Percentiles rank a stretch among this genome's conserved stretches.
Evolutionary conservation across 441 rosid species (phyloP).

Genomic region (Jatropha multifida): DNA sequence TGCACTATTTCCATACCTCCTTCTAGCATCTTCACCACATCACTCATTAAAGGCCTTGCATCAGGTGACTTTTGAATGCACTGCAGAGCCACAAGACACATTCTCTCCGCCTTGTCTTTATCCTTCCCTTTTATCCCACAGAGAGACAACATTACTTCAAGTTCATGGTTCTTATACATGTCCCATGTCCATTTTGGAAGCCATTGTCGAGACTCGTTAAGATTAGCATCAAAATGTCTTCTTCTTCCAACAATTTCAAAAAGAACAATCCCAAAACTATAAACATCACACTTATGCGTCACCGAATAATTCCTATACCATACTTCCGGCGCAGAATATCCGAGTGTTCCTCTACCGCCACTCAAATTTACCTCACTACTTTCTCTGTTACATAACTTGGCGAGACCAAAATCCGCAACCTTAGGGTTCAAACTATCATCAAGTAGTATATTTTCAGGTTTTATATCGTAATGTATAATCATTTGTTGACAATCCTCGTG

Average conservation of each 20-base stretch:
- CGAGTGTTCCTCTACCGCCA: slow-evolving; percentile 23
- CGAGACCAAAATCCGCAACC: slow-evolving; percentile 33
- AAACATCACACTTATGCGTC: slow-evolving; percentile 34
- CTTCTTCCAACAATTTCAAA: slow-evolving; percentile 27
- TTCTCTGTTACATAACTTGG: slow-evolving; percentile 26
- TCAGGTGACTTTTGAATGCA: slow-evolving; percentile 22
- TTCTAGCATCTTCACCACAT: slow-evolving; percentile 30
- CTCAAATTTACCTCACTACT: slow-evolving; percentile 4
- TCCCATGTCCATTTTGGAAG: slow-evolving; percentile 27
- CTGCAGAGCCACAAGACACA: slow-evolving; percentile 17
- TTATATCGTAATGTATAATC: slow-evolving; percentile 28
- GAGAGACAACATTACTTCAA: slow-evolving; percentile 5
- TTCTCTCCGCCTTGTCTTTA: slow-evolving; percentile 12
- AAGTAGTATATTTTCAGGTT: slow-evolving; percentile 29
- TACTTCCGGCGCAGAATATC: slow-evolving; percentile 26
- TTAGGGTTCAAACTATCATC: slow-evolving; percentile 20
- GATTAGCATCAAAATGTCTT: slow-evolving; percentile 14
- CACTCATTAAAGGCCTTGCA: slow-evolving; percentile 27
- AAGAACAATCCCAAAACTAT: slow-evolving; percentile 32
- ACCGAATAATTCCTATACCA: slow-evolving; percentile 1
- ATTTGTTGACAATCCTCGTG: slow-evolving; percentile 29
- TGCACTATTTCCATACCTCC: slow-evolving; percentile 19
- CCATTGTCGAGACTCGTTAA: slow-evolving; percentile 19
- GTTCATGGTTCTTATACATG: slow-evolving; percentile 15
- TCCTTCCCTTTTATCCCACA: slow-evolving; percentile 21